A percentile compares a stretch with the other conserved stretches of the same genome.
phyloP scores from a whole-genome alignment of 768 basidiomycete species.

The Trametes punicea region DNA sequence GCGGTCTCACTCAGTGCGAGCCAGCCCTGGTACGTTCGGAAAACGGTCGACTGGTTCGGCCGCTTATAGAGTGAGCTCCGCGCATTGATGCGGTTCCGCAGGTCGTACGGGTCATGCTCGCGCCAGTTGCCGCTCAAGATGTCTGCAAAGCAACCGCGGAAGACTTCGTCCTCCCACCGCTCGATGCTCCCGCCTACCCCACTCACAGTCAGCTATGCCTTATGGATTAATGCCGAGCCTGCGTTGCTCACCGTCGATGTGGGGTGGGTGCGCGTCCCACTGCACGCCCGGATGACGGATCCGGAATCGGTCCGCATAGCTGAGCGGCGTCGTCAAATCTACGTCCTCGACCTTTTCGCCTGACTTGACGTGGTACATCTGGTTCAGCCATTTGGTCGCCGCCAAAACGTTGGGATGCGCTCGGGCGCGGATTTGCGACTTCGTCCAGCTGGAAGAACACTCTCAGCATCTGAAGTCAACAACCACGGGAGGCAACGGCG shows the following conservation, averaged over 20 bases:
- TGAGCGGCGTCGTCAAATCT: conserved; percentile 58
- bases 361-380: conserved; percentile 50
- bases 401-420: conserved; percentile 64
- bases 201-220: conserved; percentile 2
- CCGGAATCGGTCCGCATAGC: conserved; percentile 72
- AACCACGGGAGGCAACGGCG: neutral
- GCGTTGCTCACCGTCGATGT: conserved; percentile 40
- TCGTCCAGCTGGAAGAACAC: conserved; percentile 38
- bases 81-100: conserved; percentile 57
- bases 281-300: conserved; percentile 63
- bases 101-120: conserved; percentile 63
- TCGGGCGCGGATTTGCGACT: conserved; percentile 63
- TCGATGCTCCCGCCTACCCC: conserved; percentile 66
- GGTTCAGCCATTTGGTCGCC: conserved; percentile 57
- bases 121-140: conserved; percentile 63
- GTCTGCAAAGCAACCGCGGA: conserved; percentile 56
- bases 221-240: neutral
- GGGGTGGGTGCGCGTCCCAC: conserved; percentile 55
- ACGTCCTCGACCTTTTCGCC: conserved; percentile 45
- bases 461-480: no score
- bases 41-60: conserved; percentile 40
- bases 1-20: conserved; percentile 65
- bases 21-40: conserved; percentile 73
- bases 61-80: conserved; percentile 61
- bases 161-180: conserved; percentile 64